Evolutionary conservation across 2,329 filamentous ascomycete genomes (phyloP), one percentile per base, ranked within the genome.

Genomic region (Penicillium carneum): DNA sequence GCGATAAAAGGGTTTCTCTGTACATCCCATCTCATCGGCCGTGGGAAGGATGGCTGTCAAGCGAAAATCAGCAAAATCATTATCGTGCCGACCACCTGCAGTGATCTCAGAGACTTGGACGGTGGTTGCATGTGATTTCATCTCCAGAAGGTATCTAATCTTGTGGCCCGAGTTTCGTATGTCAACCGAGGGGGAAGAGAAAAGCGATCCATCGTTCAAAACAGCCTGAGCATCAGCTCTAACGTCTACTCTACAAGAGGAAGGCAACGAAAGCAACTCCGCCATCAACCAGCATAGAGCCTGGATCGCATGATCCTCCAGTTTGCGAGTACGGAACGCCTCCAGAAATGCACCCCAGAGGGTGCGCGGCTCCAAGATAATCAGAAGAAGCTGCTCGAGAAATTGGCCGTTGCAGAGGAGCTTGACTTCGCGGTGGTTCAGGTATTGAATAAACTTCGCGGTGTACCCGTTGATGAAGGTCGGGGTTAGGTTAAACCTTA

Each of bases 11-110:
- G 85, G 82, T 26, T 72, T 70, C 3, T 83, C 80, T 0, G 71
- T 79, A 0, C 83, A 88, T 0, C 79, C 60, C 1, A 92, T 80
- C 69, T 93, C 90, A 51, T 89, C 86, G 0, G 82, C 73, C 0
- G 89, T 92, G 0, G 90, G 90, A 49, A 86, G 83, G 14, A 92
- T 87, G 2, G 83, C 76, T 36, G 91, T 86, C 0, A 86, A 61
- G 0, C 85, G 81, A 66, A 88, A 88, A 64, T 91, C 82, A 1
- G 69, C 77, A 69, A 84, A 84, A 67, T 93, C 90, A 56, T 93
- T 93, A 72, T 93, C 88, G 64, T 93, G 90, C 0, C 90, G 83
- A 0, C 89, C 89, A 0, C 90, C 90, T 0, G 88, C 83, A 1
- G 57, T 65, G 39, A 49, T 50, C 11, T 43, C 52, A 2, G 47